Conservation (phyloP, 1,284 basidiomycete genomes). For the Cryptococcus sp. region DNA sequence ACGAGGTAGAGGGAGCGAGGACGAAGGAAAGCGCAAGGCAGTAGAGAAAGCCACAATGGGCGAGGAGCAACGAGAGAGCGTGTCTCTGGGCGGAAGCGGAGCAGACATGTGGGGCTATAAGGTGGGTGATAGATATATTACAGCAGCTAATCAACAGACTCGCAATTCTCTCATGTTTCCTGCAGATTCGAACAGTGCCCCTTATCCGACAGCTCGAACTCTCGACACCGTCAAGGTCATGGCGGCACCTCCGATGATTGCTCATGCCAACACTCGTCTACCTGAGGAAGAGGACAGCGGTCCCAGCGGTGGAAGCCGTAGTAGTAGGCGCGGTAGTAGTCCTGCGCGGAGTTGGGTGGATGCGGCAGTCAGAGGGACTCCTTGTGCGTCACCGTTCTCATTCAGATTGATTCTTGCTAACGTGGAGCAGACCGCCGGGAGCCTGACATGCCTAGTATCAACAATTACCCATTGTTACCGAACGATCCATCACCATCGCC, state of each 20-base stretch:
- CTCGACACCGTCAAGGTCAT: slow-evolving; percentile 40
- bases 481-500: slow-evolving; percentile 82
- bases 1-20: slow-evolving; percentile 39
- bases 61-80: slow-evolving; percentile 59
- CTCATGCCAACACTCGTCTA: slow-evolving; percentile 76
- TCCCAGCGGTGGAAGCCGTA: slow-evolving; percentile 53
- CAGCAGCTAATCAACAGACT: slow-evolving; percentile 57
- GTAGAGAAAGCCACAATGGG: slow-evolving; percentile 60
- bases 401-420: background rate
- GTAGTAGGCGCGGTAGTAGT: slow-evolving; percentile 65
- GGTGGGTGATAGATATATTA: slow-evolving; percentile 55
- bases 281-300: slow-evolving; percentile 61
- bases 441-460: slow-evolving; percentile 56
- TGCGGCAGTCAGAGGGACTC: slow-evolving; percentile 77
- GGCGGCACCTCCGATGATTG: slow-evolving; percentile 66
- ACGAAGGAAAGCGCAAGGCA: slow-evolving; percentile 27
- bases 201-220: slow-evolving; percentile 58
- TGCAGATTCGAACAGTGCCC: slow-evolving; percentile 83
- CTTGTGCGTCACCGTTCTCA: slow-evolving; percentile 45
- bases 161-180: slow-evolving; percentile 91
- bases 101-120: slow-evolving; percentile 88
- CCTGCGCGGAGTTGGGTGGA: slow-evolving; percentile 83
- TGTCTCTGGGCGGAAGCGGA: slow-evolving; percentile 59
- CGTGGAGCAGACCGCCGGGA: slow-evolving; percentile 22
- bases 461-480: slow-evolving; percentile 73